Evolutionary conservation across 164 flowering plant species (phyloP).

Genomic region (Stephania cephalantha): DNA sequence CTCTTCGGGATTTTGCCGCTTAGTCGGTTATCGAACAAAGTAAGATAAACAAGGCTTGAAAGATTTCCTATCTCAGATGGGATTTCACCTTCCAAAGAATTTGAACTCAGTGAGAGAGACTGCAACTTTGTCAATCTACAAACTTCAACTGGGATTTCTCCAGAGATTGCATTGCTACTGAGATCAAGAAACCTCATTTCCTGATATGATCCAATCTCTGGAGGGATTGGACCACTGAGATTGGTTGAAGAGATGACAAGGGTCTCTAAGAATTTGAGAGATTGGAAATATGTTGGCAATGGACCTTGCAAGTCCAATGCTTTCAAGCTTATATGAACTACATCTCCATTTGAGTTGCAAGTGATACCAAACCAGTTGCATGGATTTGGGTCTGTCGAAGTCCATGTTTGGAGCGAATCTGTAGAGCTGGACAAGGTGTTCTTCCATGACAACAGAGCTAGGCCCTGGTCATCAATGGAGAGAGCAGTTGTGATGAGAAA

Average conservation of each 20-base stretch:
- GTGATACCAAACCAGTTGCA: slow-evolving; percentile 74
- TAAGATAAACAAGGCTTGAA: slow-evolving; percentile 42
- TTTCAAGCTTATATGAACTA: slow-evolving; percentile 44
- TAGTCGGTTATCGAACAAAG: slow-evolving; percentile 68
- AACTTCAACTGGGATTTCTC: slow-evolving; percentile 66
- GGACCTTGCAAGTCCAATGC: slow-evolving; percentile 59
- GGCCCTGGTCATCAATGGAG: slow-evolving; percentile 70
- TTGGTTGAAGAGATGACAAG: slow-evolving; percentile 61
- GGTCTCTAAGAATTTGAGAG: slow-evolving; percentile 47
- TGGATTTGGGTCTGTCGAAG: slow-evolving; percentile 40
- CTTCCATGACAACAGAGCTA: slow-evolving; percentile 78
- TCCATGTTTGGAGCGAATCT: slow-evolving; percentile 55
- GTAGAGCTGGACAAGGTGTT: slow-evolving; percentile 44
- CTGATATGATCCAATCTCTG: slow-evolving; percentile 47
- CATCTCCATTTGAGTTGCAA: slow-evolving; percentile 50
- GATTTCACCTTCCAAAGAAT: slow-evolving; percentile 58
- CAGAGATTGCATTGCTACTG: slow-evolving; percentile 63
- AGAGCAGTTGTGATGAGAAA: slow-evolving; percentile 30
- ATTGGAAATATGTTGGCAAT: slow-evolving; percentile 64
- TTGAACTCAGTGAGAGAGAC: slow-evolving; percentile 52
- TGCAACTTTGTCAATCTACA: slow-evolving; percentile 53
- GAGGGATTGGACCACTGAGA: slow-evolving; percentile 73
- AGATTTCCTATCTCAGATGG: slow-evolving; percentile 64
- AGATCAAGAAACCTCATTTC: slow-evolving; percentile 52
- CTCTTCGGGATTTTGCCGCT: slow-evolving; percentile 68